Evolutionary conservation across 2,329 filamentous ascomycete genomes (phyloP), one percentile per base, ranked within the genome.

Genomic region (Colletotrichum liriopes): DNA sequence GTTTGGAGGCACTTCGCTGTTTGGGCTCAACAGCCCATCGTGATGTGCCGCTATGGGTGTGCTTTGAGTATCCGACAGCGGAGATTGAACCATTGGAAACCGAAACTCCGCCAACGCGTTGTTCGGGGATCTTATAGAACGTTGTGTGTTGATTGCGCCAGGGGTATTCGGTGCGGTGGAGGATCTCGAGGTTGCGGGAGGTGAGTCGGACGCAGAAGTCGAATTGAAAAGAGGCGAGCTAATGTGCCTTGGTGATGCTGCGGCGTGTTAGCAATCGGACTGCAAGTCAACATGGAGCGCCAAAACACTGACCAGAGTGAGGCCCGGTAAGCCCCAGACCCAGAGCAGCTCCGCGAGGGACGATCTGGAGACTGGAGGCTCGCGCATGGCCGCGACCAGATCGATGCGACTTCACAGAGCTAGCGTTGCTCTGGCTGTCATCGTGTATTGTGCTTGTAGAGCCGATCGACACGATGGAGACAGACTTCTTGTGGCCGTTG

Each of bases 391-490:
- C 89, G 76, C 90, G 90, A 23, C 78, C 79, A 26, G 90, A 88
- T 64, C 90, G 87, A 63, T 86, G 83, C 26, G 86, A 82, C 75
- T 84, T 81, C 41, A 78, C 73, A 1, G 83, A 78, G 18, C 80
- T 76, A 37, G 87, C 85, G 74, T 84, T 85, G 67, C 80, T 81
- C 60, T 84, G 82, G 26, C 77, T 75, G 54, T 85, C 82, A 29
- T 88, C 88, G 51, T 86, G 82, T 26, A 84, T 82, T 39, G 83
- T 84, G 47, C 84, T 83, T 75, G 85, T 77, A 26, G 90, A 90
- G 14, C 92, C 92, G 76, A 96, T 90, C 12, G 94, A 96, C 56
- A 96, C 90, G 74, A 96, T 96, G 23, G 94, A 96, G 39, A 96
- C 87, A 3, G 94, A 96, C 76, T 93, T 88, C 79, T 92, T 91